Conservation (phyloP, 2,329 filamentous ascomycete species). For the Uncinocarpus reesii region DNA sequence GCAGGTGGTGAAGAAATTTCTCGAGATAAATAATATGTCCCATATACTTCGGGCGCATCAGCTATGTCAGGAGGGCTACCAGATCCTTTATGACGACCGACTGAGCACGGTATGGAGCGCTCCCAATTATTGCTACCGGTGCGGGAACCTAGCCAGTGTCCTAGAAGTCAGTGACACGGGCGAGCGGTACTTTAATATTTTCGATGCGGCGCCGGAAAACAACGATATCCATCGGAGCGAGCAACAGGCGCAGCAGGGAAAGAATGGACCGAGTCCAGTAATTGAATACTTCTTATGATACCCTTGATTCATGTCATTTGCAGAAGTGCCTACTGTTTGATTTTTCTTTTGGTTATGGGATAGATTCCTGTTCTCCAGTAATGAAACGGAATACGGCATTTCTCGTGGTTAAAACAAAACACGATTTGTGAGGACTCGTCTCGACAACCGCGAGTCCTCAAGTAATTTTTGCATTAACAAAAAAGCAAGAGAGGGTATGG, state of each 20-base stretch:
- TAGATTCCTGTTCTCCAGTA: conserved; percentile 2
- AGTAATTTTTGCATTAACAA: background rate
- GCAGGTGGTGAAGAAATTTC: conserved; percentile 95
- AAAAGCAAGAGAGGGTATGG: background rate
- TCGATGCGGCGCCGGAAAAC: conserved; percentile 80
- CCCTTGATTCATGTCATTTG: conserved; percentile 15
- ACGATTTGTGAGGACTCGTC: background rate
- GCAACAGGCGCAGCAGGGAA: conserved; percentile 57
- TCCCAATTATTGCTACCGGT: conserved; percentile 90
- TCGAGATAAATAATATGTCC: conserved; percentile 94
- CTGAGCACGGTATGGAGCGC: conserved; percentile 97
- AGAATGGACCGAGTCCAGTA: conserved; percentile 60
- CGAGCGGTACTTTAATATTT: conserved; percentile 94
- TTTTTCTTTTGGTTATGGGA: conserved; percentile 8
- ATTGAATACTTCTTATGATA: conserved; percentile 61
- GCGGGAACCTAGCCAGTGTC: conserved; percentile 94
- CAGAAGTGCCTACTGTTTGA: conserved; percentile 13
- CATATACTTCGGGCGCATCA: conserved; percentile 98
- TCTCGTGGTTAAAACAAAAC: background rate
- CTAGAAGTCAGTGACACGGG: conserved; percentile 90
- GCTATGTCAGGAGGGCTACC: conserved; percentile 94
- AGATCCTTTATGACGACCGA: conserved; percentile 89
- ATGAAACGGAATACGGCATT: background rate
- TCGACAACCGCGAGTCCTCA: background rate
- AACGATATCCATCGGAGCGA: conserved; percentile 80